Evolutionary conservation across 169 alveolate species (phyloP).

Genomic region (Cryptosporidium sp.): DNA sequence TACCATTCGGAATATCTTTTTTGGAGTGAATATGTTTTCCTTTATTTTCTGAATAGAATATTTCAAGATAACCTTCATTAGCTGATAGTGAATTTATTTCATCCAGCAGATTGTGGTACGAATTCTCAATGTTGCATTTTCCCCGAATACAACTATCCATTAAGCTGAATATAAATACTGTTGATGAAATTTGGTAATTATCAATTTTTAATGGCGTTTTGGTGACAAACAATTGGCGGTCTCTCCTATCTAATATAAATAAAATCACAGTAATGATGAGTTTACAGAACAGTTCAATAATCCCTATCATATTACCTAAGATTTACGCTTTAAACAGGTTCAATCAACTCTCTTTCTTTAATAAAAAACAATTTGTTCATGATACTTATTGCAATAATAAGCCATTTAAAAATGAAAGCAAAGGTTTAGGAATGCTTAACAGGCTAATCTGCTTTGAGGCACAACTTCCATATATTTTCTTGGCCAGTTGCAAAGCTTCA

Average conservation of each 20-base stretch:
- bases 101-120: slow-evolving; percentile 1
- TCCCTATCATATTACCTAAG: background rate
- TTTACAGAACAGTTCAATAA: background rate
- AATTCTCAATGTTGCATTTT: slow-evolving; percentile 7
- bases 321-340: background rate
- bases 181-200: background rate
- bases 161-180: background rate
- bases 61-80: slow-evolving; percentile 2
- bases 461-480: background rate
- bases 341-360: background rate
- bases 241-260: background rate
- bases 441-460: background rate
- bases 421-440: background rate
- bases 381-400: background rate
- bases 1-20: slow-evolving; percentile 5
- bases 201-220: background rate
- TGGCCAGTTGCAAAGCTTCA: slow-evolving; percentile 17
- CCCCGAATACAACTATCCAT: slow-evolving; percentile 14
- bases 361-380: background rate
- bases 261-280: background rate
- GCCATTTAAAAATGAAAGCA: background rate
- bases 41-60: slow-evolving; percentile 20
- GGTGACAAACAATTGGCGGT: slow-evolving; percentile 10
- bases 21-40: slow-evolving; percentile 71
- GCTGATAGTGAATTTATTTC: background rate